Conservation (phyloP, 2,329 filamentous ascomycete genomes). For the Grosmannia serpens region DNA sequence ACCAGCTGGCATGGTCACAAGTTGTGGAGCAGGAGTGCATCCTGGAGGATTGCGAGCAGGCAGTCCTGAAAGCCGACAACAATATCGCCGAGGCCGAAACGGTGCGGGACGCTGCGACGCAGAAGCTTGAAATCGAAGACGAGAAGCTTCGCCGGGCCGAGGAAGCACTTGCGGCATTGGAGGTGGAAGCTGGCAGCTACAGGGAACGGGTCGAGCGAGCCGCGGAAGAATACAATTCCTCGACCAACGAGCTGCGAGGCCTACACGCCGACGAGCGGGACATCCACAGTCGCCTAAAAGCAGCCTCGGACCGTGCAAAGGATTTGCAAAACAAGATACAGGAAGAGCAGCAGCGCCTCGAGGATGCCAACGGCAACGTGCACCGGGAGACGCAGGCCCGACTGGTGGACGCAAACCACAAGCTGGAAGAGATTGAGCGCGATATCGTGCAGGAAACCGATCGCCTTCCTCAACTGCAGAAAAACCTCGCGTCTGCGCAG, state of each 20-base stretch:
- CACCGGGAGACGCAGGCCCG: constrained; percentile 46
- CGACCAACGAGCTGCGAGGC: constrained; percentile 13
- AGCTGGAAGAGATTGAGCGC: constrained; percentile 29
- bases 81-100: constrained; percentile 31
- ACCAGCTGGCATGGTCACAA: constrained; percentile 77
- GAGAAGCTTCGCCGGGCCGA: constrained; percentile 29
- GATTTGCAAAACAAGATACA: constrained; percentile 35
- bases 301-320: constrained; percentile 34
- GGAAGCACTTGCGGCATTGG: constrained; percentile 27
- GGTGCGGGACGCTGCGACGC: constrained; percentile 32
- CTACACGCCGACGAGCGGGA: constrained; percentile 53
- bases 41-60: constrained; percentile 25
- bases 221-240: constrained; percentile 36
- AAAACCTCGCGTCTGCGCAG: constrained; percentile 20
- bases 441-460: constrained; percentile 20
- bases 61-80: constrained; percentile 25
- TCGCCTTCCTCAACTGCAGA: constrained; percentile 20
- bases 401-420: constrained; percentile 44
- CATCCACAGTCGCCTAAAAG: constrained; percentile 47
- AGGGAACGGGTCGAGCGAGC: constrained; percentile 34
- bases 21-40: constrained; percentile 63
- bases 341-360: constrained; percentile 49
- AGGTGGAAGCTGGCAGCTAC: constrained; percentile 34
- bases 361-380: constrained; percentile 53
- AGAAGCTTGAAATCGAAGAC: constrained; percentile 34